Evolutionary conservation across 1,284 basidiomycete species (phyloP).

Genomic region (Grifola frondosa): DNA sequence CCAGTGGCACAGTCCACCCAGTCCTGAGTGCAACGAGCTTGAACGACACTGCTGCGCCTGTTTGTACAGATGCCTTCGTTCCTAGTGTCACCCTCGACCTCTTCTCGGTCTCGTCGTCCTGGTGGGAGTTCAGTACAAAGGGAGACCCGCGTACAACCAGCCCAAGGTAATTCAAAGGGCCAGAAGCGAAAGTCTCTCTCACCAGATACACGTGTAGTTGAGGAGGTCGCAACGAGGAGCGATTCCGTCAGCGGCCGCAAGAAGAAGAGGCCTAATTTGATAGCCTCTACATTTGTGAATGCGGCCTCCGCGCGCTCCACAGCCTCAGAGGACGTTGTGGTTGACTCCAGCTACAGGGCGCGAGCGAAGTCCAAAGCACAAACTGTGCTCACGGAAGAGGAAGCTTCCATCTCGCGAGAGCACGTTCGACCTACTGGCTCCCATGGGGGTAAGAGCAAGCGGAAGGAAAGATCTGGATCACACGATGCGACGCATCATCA

Average conservation of each 20-base stretch:
- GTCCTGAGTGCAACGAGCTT: no score
- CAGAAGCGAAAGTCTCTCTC: constrained; percentile 30
- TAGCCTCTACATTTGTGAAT: constrained; percentile 1
- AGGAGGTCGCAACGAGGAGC: constrained; percentile 9
- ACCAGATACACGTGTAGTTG: constrained; percentile 20
- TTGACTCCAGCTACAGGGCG: constrained; percentile 11
- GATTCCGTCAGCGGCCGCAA: constrained; percentile 19
- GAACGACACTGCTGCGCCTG: no score
- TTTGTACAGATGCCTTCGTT: no score
- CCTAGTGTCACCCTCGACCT: no score
- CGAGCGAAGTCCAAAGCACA: constrained; percentile 18
- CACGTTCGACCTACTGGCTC: not conserved
- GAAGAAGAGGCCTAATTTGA: constrained; percentile 15
- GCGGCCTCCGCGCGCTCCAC: constrained; percentile 5
- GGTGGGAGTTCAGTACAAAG: no score
- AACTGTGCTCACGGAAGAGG: constrained; percentile 13
- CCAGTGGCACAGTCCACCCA: no score
- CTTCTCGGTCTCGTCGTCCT: no score
- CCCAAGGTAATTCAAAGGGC: no score
- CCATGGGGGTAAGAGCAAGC: constrained; percentile 16
- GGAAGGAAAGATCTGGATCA: constrained; percentile 29
- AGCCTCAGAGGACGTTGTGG: not conserved
- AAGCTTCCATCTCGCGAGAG: constrained; percentile 16
- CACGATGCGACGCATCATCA: constrained; percentile 18
- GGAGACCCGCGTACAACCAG: no score